Evolutionary conservation across 208 protist genomes (phyloP), one percentile per base, ranked within the genome.

Genomic region (Kentomonas sorsogonicus): DNA sequence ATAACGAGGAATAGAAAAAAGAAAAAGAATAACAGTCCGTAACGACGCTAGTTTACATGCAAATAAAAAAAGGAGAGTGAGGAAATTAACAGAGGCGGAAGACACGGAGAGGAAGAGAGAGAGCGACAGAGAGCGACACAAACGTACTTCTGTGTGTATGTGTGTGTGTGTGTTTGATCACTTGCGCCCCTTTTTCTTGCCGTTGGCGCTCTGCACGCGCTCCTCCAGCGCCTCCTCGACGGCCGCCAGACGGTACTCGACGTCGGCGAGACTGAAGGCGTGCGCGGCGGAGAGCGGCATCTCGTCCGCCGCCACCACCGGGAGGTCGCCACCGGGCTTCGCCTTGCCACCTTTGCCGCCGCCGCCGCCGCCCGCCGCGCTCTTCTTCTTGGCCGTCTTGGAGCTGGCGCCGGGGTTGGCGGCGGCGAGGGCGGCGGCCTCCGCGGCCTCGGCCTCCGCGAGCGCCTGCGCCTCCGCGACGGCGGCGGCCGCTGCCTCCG

Each of bases 191-290:
- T 72, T 72, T 40, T 60, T 58, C 20, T 38, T 54, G 20, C 39
- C 16, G 7, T 9, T 40, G n/a, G 55, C 61, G 20, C 27, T 55
- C 20, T 59, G 57, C 53, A 23, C 43, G 63, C 48, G 69, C 53
- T 54, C 54, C 52, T 79, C 60, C 27, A 67, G 30, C 0, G 61
- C 67, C 5, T 33, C 22, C 31, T 86, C 67, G 31, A 87, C 52
- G 10, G 50, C 66, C 13, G 69, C 53, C 20, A 93, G 56, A 7
- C 81, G 81, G 48, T 47, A 13, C 64, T 88, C 76, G 39, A 93
- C 82, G 9, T 75, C 77, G 2, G 77, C 71, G 6, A 88, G 25
- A 0, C 46, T 43, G 51, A 93, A 93, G 22, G 69, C 71, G 4
- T 67, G 46, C 31, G 70, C 72, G 2, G 50, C 18, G 3, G 65